These are phyloP conservation scores for Botrytis paeoniae DNA, from an alignment of 2,329 filamentous ascomycete genomes.

Conservation along the genomic window DNA sequence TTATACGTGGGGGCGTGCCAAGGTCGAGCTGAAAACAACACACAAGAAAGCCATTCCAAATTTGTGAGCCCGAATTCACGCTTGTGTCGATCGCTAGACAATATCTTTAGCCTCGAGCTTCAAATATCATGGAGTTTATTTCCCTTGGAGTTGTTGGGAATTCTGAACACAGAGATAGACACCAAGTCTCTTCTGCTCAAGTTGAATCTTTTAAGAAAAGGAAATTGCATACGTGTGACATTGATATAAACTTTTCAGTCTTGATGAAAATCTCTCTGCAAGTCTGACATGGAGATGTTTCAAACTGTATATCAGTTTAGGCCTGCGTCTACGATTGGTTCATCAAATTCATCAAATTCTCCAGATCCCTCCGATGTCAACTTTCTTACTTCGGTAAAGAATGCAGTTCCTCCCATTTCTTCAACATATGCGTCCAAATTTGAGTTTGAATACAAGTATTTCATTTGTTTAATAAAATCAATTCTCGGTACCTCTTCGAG, in stretches of 20 bases:
- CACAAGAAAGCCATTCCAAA: background rate
- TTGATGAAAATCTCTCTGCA: background rate
- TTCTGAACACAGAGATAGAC: background rate
- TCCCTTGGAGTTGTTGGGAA: no score
- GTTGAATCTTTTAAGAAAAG: background rate
- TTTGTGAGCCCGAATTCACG: background rate
- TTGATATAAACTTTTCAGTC: background rate
- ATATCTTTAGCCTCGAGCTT: background rate
- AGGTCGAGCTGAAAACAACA: slow-evolving; percentile 15
- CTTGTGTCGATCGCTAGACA: background rate
- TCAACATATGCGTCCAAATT: background rate
- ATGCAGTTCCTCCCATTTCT: background rate
- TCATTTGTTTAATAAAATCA: background rate
- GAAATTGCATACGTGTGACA: background rate
- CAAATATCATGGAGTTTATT: no score
- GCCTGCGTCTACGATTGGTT: background rate
- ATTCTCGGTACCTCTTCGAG: background rate
- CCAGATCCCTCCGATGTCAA: background rate
- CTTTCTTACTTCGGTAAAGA: background rate
- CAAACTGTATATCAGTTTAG: background rate
- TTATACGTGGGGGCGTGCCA: slow-evolving; percentile 3
- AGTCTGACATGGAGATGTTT: background rate
- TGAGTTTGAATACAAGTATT: background rate
- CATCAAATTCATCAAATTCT: background rate
- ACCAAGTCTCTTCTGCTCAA: background rate